Percentiles rank a stretch among this genome's conserved stretches.
phyloP scores from a whole-genome alignment of 2,329 filamentous ascomycete genomes.

The Clarireedia homoeocarpa region DNA sequence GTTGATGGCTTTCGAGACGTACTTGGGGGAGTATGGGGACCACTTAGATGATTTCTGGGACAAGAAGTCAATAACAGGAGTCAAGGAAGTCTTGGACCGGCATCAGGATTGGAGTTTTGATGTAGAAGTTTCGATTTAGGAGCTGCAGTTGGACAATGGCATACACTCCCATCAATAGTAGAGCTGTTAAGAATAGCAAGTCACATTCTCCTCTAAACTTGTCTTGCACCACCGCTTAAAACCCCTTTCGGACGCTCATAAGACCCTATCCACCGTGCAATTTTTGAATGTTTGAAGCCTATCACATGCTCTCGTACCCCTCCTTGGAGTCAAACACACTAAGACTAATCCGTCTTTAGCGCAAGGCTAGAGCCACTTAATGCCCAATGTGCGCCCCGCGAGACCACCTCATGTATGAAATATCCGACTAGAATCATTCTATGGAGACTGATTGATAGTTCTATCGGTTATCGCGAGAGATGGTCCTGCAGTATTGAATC shows the following conservation, averaged over 20 bases:
- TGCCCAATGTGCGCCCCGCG: background rate
- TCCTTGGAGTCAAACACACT: background rate
- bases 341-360: too few relatives aligned
- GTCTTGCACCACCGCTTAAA: too few relatives aligned
- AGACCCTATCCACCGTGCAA: too few relatives aligned
- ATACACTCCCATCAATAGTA: too few relatives aligned
- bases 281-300: too few relatives aligned
- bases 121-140: background rate
- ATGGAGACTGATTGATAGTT: background rate
- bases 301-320: background rate
- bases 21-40: slow-evolving; percentile 2
- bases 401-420: background rate
- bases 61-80: too few relatives aligned
- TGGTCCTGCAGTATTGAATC: background rate
- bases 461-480: background rate
- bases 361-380: background rate
- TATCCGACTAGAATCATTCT: background rate
- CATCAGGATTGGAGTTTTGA: background rate
- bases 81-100: background rate
- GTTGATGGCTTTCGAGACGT: slow-evolving; percentile 1
- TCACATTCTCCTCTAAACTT: too few relatives aligned
- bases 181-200: too few relatives aligned
- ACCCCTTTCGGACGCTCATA: too few relatives aligned
- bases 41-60: background rate
- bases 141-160: too few relatives aligned